Conservation (phyloP, 345 rosid species). For the Arabis alpina region DNA sequence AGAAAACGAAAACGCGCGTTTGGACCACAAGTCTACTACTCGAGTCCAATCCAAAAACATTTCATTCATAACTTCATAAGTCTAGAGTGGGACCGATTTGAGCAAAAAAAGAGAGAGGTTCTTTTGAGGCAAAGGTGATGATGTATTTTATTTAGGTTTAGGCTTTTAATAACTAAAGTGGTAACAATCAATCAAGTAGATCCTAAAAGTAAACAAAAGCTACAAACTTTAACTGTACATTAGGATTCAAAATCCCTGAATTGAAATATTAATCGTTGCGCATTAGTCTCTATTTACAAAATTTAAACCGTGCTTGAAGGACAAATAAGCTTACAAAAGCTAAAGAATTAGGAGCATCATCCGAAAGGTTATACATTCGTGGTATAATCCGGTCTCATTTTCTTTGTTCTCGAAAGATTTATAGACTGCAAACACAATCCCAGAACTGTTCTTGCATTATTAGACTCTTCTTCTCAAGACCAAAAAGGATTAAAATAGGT, state of each 20-base stretch:
- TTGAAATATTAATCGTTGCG: slow-evolving; percentile 14
- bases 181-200: slow-evolving; percentile 16
- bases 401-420: slow-evolving; percentile 2
- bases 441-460: not conserved
- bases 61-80: not conserved
- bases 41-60: too few species aligned
- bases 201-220: slow-evolving; percentile 21
- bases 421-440: not conserved
- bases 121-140: slow-evolving; percentile 27
- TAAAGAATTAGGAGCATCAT: not conserved
- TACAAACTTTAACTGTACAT: slow-evolving; percentile 16
- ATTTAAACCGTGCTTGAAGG: not conserved
- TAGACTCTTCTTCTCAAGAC: slow-evolving; percentile 10
- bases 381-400: slow-evolving; percentile 25
- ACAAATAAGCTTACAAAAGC: slow-evolving; percentile 22
- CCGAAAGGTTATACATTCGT: too few species aligned
- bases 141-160: not conserved
- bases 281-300: slow-evolving; percentile 26
- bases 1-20: slow-evolving; percentile 9
- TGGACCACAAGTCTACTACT: slow-evolving; percentile 13
- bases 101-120: not conserved
- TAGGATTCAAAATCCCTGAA: slow-evolving; percentile 27
- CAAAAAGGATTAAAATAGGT: not conserved
- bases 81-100: slow-evolving; percentile 17
- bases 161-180: slow-evolving; percentile 27